Base-by-base conservation (phyloP, 2,329 filamentous ascomycete species). In the Orbilia ellipsospora region DNA sequence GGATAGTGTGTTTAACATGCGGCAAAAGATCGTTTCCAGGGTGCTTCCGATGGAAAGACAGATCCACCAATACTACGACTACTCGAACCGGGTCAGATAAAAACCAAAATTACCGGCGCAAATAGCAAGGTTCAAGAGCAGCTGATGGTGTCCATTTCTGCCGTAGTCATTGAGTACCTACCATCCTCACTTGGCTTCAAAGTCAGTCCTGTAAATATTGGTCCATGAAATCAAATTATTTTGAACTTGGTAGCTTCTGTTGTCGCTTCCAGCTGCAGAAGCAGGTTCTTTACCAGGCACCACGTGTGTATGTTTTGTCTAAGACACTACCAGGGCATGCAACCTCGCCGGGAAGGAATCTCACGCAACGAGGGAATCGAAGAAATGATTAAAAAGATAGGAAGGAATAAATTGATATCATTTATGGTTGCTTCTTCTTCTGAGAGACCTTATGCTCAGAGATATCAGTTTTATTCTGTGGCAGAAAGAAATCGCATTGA, bases 251-350 rank as follows among this genome's bases (percentile, higher is more conserved):
- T 75, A 75, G 51, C 64, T 75, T 68, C 70, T 75, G 15, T 68
- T 69, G 62, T 75, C 70, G 70, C 70, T 75, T 75, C 70, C 63
- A 75, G 64, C 70, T 75, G 70, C 70, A 75, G 60, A 67, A 57
- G 51, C 51, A 61, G 70, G 65, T 63, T 67, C n/a, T 23, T 75
- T 74, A 68, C 63, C 63, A 75, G 63, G 64, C 63, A 74, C 63
- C 70, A 75, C 70, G 62, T 67, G 70, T 68, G 56, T 73, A 26
- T 57, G 63, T 68, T 51, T 54, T 69, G 70, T 75, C 60, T 75
- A 48, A 75, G 56, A 68, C 52, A 62, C 56, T 31, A 59, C 70
- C 48, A 63, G 57, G 52, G 54, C 64, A 60, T 54, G 40, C 63
- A 44, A 36, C 44, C 57, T 60, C 42, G 18, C 56, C 61, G 31